Percentiles rank a stretch among this genome's conserved stretches.
Conservation (phyloP, 495 filamentous ascomycete genomes). For the Extremus antarcticus region DNA sequence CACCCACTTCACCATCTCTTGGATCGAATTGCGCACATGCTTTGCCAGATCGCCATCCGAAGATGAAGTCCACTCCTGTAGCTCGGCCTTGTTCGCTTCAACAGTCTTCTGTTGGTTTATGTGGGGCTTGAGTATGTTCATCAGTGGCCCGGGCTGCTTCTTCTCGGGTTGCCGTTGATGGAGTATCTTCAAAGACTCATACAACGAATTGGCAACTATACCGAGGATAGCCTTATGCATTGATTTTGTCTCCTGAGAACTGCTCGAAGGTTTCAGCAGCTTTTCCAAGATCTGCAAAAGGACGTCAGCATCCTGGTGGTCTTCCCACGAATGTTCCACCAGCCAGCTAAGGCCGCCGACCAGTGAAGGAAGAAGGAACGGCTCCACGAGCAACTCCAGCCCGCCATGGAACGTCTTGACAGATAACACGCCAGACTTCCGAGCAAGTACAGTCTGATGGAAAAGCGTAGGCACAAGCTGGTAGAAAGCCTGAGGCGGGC, state of each 20-base stretch:
- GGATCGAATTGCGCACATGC: conserved; percentile 55
- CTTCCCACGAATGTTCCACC: conserved; percentile 67
- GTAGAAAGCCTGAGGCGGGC: conserved; percentile 90
- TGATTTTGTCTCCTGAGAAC: conserved; percentile 65
- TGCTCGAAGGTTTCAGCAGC: conserved; percentile 62
- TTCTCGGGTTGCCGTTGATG: conserved; percentile 55
- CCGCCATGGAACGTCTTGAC: conserved; percentile 78
- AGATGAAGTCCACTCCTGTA: conserved; percentile 62
- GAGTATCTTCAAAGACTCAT: conserved; percentile 63
- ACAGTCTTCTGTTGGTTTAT: conserved; percentile 54
- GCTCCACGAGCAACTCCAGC: conserved; percentile 80
- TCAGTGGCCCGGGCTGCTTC: conserved; percentile 60
- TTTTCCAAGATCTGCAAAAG: conserved; percentile 67
- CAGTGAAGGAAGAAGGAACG: conserved; percentile 79
- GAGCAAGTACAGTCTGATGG: conserved; percentile 69
- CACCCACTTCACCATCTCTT: conserved; percentile 63
- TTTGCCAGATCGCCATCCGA: conserved; percentile 48
- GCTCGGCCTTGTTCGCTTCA: conserved; percentile 56
- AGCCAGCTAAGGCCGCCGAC: conserved; percentile 74
- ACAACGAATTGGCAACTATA: conserved; percentile 66
- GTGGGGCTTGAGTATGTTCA: conserved; percentile 58
- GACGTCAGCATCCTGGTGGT: conserved; percentile 42
- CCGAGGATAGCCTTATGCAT: conserved; percentile 77
- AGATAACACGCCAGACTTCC: conserved; percentile 54
- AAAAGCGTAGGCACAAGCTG: conserved; percentile 82